Conservation (phyloP, 345 rosid species). For the Rhizophora apiculata region DNA sequence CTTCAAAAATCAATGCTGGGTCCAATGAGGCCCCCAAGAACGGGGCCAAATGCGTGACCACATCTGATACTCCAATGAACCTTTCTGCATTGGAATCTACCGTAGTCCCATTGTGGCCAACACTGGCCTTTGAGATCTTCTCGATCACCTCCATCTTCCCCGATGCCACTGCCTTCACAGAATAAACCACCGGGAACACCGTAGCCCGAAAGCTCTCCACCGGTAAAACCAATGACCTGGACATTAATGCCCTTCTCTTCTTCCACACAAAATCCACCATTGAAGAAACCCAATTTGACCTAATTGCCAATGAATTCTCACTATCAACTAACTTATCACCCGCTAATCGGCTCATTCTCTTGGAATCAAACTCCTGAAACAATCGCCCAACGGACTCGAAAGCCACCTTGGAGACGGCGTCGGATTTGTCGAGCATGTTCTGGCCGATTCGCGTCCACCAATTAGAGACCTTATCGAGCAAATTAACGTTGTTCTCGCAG, state of each 20-base stretch:
- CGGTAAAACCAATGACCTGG: constrained; percentile 78
- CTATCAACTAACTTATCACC: constrained; percentile 96
- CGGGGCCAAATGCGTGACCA: constrained; percentile 84
- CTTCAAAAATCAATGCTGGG: constrained; percentile 91
- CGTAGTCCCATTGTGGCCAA: constrained; percentile 31
- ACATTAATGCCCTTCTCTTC: constrained; percentile 70
- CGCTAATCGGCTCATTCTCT: constrained; percentile 89
- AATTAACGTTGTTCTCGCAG: constrained; percentile 76
- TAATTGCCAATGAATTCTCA: constrained; percentile 82
- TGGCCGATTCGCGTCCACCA: constrained; percentile 88
- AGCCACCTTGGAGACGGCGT: constrained; percentile 86
- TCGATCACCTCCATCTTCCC: constrained; percentile 73
- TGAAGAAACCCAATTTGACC: constrained; percentile 90
- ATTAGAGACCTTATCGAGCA: constrained; percentile 74
- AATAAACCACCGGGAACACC: constrained; percentile 79
- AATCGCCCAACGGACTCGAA: constrained; percentile 89
- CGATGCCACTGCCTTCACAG: constrained; percentile 86
- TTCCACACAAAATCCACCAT: constrained; percentile 84
- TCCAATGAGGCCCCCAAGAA: constrained; percentile 91
- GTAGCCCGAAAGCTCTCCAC: constrained; percentile 86
- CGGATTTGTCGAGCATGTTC: constrained; percentile 83
- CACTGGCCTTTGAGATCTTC: constrained; percentile 62
- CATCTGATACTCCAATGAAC: constrained; percentile 78
- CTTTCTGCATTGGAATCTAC: constrained; percentile 82
- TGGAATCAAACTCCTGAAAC: constrained; percentile 86